A percentile compares a stretch with the other conserved stretches of the same genome.
These are phyloP conservation scores for Cladobotryum mycophilum DNA, from an alignment of 2,329 filamentous ascomycete species.

Conservation along the genomic window DNA sequence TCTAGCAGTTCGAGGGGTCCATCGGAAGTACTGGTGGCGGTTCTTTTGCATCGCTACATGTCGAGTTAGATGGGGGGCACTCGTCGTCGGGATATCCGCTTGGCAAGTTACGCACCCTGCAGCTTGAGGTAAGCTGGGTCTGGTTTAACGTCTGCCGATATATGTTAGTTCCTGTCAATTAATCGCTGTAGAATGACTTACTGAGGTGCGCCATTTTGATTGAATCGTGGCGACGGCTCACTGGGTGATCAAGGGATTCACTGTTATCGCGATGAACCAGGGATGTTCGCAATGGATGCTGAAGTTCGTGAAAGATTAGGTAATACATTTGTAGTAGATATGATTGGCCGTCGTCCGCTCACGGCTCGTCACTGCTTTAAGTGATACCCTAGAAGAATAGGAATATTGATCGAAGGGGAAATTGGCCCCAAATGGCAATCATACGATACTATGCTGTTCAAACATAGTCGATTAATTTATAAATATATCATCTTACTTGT, in stretches of 20 bases:
- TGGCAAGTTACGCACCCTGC: constrained; percentile 28
- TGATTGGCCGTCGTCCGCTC: background rate
- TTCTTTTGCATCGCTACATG: constrained; percentile 69
- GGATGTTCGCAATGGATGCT: background rate
- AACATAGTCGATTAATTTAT: no score
- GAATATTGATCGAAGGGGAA: background rate
- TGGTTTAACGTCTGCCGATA: constrained; percentile 32
- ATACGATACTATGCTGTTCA: no score
- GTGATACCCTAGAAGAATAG: background rate
- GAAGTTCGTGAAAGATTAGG: constrained; percentile 15
- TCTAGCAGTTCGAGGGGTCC: constrained; percentile 77
- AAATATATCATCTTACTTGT: no score
- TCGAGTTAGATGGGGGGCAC: constrained; percentile 17
- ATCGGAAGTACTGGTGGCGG: constrained; percentile 93
- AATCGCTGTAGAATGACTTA: constrained; percentile 16
- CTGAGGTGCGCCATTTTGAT: constrained; percentile 36
- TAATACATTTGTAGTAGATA: constrained; percentile 6
- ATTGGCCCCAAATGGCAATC: no score
- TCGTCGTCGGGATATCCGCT: constrained; percentile 1
- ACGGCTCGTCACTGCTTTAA: no score
- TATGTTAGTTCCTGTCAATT: constrained; percentile 20
- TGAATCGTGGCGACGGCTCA: constrained; percentile 19
- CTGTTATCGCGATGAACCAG: constrained; percentile 18
- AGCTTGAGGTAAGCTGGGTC: constrained; percentile 37
- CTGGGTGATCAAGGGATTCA: constrained; percentile 14